Evolutionary conservation across 2,329 filamentous ascomycete species (phyloP).

Genomic region (Aspergillus texensis): DNA sequence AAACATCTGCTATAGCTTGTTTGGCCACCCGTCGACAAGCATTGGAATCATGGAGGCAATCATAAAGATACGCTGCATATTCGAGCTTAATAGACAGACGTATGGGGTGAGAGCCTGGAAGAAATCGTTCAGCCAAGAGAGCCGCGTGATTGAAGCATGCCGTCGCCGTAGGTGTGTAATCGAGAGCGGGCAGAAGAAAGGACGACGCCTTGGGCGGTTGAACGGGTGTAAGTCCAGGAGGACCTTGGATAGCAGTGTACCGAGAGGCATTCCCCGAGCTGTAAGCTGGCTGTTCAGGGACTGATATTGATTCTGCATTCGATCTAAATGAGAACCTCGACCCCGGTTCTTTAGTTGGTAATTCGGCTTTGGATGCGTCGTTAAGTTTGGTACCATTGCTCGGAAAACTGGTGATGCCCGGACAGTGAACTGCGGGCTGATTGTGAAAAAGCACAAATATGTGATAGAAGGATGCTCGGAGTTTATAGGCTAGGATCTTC

Average conservation of each 20-base stretch:
- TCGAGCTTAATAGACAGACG: constrained; percentile 89
- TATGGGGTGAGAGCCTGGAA: constrained; percentile 87
- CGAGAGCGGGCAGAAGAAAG: constrained; percentile 75
- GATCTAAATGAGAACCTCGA: constrained; percentile 23
- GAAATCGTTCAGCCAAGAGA: constrained; percentile 69
- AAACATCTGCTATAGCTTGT: constrained; percentile 84
- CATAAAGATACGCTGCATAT: constrained; percentile 89
- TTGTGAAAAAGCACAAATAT: constrained; percentile 97
- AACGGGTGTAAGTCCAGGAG: constrained; percentile 41
- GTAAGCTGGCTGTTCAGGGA: constrained; percentile 8
- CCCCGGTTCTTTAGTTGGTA: constrained; percentile 21
- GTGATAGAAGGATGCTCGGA: constrained; percentile 93
- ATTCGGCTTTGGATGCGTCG: constrained; percentile 28
- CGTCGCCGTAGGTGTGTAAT: constrained; percentile 83
- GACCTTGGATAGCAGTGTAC: constrained; percentile 23
- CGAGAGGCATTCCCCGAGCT: constrained; percentile 6
- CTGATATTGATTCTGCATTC: constrained; percentile 19
- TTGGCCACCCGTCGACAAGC: constrained; percentile 76
- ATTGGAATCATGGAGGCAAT: constrained; percentile 82
- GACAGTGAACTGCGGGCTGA: constrained; percentile 72
- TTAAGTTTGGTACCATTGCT: constrained; percentile 31
- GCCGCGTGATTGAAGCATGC: constrained; percentile 79
- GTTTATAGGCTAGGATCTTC: constrained; percentile 86
- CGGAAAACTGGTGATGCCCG: constrained; percentile 52
- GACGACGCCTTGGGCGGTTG: constrained; percentile 54